These are phyloP conservation scores for Cytospora schulzeri DNA, from an alignment of 2,329 filamentous ascomycete genomes.

Conservation along the genomic window DNA sequence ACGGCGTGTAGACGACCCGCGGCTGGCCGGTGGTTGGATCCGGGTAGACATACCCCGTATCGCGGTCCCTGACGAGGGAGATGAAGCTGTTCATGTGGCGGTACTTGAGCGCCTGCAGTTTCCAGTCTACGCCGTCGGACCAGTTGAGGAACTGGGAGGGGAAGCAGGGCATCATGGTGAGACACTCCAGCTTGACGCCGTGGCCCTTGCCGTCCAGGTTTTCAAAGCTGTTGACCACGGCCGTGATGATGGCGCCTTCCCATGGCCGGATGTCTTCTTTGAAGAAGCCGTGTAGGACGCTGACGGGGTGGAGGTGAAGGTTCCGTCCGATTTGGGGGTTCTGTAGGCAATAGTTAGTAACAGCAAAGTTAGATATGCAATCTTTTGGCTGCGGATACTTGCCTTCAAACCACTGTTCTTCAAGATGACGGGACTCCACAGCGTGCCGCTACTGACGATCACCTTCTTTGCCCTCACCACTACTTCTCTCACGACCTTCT, in stretches of 20 bases:
- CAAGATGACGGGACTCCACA: conserved; percentile 74
- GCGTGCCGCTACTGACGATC: conserved; percentile 70
- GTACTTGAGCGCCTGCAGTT: conserved; percentile 65
- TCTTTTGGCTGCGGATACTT: conserved; percentile 27
- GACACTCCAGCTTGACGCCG: conserved; percentile 75
- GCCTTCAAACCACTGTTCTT: conserved; percentile 72
- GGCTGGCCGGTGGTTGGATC: conserved; percentile 66
- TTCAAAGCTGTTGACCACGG: conserved; percentile 74
- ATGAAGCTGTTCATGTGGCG: conserved; percentile 71
- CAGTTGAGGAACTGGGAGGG: conserved; percentile 66
- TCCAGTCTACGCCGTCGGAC: conserved; percentile 66
- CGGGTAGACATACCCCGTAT: conserved; percentile 70
- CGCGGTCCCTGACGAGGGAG: conserved; percentile 69
- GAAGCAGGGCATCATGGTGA: conserved; percentile 67
- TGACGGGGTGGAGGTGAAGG: conserved; percentile 78
- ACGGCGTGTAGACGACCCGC: conserved; percentile 68
- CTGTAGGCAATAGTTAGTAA: conserved; percentile 36
- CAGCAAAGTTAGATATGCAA: accelerated
- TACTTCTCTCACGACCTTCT: conserved; percentile 58
- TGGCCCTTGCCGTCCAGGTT: conserved; percentile 77
- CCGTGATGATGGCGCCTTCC: conserved; percentile 74
- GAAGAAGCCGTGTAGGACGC: conserved; percentile 60
- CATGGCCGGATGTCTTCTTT: conserved; percentile 66
- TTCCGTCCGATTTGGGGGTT: conserved; percentile 83
- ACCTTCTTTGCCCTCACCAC: conserved; percentile 75